A percentile compares a stretch with the other conserved stretches of the same genome.
phyloP scores from a whole-genome alignment of 73 alveolate genomes.

The Tetrahymena thermophila region DNA sequence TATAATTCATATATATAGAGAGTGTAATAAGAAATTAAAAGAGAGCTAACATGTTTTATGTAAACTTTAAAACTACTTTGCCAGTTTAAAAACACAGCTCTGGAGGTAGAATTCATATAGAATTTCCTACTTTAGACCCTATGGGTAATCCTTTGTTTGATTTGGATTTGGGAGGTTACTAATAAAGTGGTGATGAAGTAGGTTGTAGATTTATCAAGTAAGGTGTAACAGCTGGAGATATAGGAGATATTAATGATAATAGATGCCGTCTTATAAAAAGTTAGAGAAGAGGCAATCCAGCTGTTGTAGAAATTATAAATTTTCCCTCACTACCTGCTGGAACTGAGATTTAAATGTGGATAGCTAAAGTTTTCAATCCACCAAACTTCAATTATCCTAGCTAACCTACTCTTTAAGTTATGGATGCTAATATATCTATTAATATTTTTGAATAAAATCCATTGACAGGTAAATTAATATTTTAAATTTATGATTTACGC shows the following conservation, averaged over 20 bases:
- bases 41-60: background rate
- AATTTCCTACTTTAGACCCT: background rate
- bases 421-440: background rate
- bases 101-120: background rate
- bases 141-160: background rate
- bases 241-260: background rate
- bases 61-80: background rate
- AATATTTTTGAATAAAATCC: background rate
- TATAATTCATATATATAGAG: background rate
- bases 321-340: background rate
- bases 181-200: background rate
- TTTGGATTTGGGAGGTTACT: background rate
- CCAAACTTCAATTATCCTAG: background rate
- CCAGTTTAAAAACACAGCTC: background rate
- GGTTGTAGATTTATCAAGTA: background rate
- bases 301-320: background rate
- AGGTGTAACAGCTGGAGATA: background rate
- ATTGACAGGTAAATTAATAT: background rate
- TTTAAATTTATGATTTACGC: background rate
- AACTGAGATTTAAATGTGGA: background rate
- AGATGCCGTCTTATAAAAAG: background rate
- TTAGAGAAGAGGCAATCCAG: background rate
- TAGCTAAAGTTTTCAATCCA: background rate
- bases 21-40: background rate
- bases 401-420: background rate